phyloP scores from a whole-genome alignment of 352 stramenopile genomes.

The Globisporangium ultimum region DNA sequence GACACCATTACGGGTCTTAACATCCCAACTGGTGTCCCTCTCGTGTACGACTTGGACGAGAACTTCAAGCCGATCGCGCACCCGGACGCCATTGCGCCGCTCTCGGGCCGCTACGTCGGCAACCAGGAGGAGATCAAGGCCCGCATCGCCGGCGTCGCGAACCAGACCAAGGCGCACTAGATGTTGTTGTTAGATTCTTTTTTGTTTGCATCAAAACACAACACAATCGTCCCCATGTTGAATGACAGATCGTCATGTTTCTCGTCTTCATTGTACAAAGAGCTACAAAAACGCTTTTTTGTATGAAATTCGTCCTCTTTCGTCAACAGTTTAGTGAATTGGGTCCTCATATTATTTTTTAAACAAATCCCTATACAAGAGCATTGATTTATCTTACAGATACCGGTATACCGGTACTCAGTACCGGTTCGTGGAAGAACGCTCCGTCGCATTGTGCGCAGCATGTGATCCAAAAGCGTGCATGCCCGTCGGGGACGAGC shows the following conservation, averaged over 20 bases:
- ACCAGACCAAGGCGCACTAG: conserved; percentile 93
- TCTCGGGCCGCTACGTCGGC: conserved; percentile 85
- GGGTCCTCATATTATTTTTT: no score
- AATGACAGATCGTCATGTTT: no score
- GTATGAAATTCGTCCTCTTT: no score
- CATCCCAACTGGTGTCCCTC: conserved; percentile 94
- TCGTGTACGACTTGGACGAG: conserved; percentile 98
- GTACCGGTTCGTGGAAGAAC: background rate
- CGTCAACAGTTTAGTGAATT: background rate
- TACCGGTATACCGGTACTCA: background rate
- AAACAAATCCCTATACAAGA: background rate
- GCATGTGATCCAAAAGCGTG: conserved; percentile 2
- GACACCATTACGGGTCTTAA: conserved; percentile 97
- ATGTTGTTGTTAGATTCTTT: conserved; percentile 7
- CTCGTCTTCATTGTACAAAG: no score
- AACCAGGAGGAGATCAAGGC: conserved; percentile 97
- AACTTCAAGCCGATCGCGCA: conserved; percentile 95
- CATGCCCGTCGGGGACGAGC: background rate
- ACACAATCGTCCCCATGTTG: no score
- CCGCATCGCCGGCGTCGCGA: conserved; percentile 95
- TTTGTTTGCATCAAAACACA: background rate
- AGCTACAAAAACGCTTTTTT: no score
- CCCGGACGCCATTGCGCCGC: conserved; percentile 85
- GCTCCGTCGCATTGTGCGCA: background rate
- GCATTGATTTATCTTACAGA: background rate